Conservation (phyloP, 2,329 filamentous ascomycete species). For the Cordyceps pruinosa region DNA sequence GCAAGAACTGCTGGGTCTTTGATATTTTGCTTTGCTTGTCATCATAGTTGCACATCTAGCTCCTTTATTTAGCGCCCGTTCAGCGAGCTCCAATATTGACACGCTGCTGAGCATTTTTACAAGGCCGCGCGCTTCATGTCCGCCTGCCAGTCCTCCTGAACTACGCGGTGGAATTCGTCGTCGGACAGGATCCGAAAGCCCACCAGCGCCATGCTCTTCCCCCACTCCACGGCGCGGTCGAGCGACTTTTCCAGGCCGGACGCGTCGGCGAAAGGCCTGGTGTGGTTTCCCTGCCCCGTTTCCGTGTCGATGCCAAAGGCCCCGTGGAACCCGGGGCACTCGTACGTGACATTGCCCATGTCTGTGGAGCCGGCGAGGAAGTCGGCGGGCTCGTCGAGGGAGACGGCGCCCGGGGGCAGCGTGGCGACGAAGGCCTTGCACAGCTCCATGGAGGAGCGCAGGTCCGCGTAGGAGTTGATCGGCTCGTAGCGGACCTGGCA, state of each 20-base stretch:
- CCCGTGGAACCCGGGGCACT: conserved; percentile 38
- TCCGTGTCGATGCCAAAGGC: conserved; percentile 34
- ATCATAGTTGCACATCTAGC: background rate
- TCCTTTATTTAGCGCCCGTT: background rate
- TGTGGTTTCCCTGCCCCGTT: conserved; percentile 24
- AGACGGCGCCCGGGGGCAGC: conserved; percentile 30
- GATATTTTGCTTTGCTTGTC: background rate
- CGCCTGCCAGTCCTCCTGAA: conserved; percentile 22
- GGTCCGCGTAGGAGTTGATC: conserved; percentile 32
- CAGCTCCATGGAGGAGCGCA: conserved; percentile 35
- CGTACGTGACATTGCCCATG: conserved; percentile 42
- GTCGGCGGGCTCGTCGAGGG: conserved; percentile 26
- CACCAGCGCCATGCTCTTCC: conserved; percentile 32
- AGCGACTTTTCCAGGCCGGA: conserved; percentile 31
- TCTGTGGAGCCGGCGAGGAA: conserved; percentile 33
- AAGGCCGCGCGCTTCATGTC: conserved; percentile 26
- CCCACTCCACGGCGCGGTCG: conserved; percentile 30
- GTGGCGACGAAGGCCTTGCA: conserved; percentile 33
- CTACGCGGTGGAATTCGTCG: conserved; percentile 23
- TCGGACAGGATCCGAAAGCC: conserved; percentile 23
- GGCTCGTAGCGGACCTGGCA: conserved; percentile 17
- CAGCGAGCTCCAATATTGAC: background rate
- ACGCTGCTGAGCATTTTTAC: background rate
- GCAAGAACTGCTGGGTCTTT: background rate
- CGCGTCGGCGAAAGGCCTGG: conserved; percentile 34